Evolutionary conservation across 2,329 filamentous ascomycete species (phyloP), one percentile per base, ranked within the genome.

Genomic region (Moelleriella libera): DNA sequence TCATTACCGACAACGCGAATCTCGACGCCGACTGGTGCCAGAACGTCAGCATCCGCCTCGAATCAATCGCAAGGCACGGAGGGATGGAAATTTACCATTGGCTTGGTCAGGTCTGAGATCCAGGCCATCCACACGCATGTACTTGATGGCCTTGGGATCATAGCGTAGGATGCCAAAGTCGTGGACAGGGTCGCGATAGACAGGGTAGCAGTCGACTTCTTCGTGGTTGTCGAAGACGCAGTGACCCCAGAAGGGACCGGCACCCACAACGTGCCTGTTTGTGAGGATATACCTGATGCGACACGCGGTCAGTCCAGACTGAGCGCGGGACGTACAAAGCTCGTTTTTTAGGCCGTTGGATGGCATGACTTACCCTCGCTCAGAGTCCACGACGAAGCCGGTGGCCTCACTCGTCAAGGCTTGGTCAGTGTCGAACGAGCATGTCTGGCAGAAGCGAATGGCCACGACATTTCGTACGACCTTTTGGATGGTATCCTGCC

Each of bases 181-280:
- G 72, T 98, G 92, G 30, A 98, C 90, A 12, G 92, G 94, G 60
- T 98, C 92, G 59, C 92, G 88, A 68, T 98, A 98, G 45, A 98
- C 88, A 7, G 92, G 92, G 60, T 88, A 87, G 44, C 94, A 90
- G 63, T 98, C 92, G 57, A 92, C 92, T 71, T 94, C 76, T 55
- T 98, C 92, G 65, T 98, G 92, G 62, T 98, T 98, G 65, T 98
- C 94, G 63, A 98, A 98, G 55, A 98, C 89, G 62, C 86, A 89
- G 68, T 94, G 96, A 44, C 92, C 92, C 84, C 90, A 97, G 67
- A 98, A 98, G 1, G 92, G 92, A 1, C 92, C 92, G 1, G 92
- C 78, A 53, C 92, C 88, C 41, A 97, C 92, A 32, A 98, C 92
- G 68, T 98, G 92, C 50, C 86, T 78, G 63, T 92, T 92, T 9